Evolutionary conservation across 1,139 yeast species (phyloP).

Genomic region (Nakaseomyces sp.): DNA sequence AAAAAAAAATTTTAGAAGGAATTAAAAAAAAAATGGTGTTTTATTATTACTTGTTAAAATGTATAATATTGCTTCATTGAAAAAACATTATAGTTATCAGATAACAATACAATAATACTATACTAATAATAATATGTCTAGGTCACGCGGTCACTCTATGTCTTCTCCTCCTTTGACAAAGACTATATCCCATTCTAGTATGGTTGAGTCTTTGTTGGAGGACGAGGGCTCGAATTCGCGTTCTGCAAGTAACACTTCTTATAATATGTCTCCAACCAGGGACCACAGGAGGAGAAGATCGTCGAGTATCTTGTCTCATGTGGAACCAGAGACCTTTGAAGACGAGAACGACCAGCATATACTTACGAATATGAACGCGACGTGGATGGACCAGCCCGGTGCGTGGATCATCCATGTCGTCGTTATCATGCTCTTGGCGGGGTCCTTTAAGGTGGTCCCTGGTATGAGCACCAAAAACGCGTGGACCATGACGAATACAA

Average conservation of each 20-base stretch:
- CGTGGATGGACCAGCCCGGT: constrained; percentile 92
- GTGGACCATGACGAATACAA: constrained; percentile 10
- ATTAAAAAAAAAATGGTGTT: too few relatives aligned
- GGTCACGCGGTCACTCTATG: neutral
- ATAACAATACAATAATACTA: too few relatives aligned
- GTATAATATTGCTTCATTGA: too few relatives aligned
- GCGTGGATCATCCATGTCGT: constrained; percentile 94
- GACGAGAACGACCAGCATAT: constrained; percentile 88
- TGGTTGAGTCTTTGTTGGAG: constrained; percentile 1
- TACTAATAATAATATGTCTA: neutral
- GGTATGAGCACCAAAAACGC: constrained; percentile 55
- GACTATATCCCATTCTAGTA: constrained; percentile 2
- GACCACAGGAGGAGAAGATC: constrained; percentile 46
- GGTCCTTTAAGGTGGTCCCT: constrained; percentile 70
- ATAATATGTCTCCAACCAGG: constrained; percentile 21
- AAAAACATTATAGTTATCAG: too few relatives aligned
- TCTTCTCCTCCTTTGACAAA: constrained; percentile 3
- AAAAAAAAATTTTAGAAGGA: too few relatives aligned
- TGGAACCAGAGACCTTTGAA: constrained; percentile 87
- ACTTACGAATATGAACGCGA: constrained; percentile 83
- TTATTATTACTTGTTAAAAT: too few relatives aligned
- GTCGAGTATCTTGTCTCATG: constrained; percentile 69
- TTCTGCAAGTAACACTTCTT: neutral
- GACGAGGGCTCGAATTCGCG: neutral
- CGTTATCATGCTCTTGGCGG: constrained; percentile 60